Conservation (phyloP, 129 eudicot species). For the Artemisia annua region DNA sequence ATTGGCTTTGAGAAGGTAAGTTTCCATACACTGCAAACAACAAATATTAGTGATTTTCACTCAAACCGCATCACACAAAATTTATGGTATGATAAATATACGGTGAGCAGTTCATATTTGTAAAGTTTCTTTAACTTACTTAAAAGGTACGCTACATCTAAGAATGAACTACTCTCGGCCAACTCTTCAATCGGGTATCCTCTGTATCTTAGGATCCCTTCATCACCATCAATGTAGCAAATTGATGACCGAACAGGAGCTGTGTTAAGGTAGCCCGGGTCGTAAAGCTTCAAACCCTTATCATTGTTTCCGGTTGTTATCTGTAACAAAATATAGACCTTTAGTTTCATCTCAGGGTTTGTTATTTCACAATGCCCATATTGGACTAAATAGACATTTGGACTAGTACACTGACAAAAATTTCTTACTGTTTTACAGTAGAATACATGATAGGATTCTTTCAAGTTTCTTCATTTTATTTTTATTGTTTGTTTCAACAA, state of each 20-base stretch:
- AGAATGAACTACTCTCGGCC: slow-evolving; percentile 83
- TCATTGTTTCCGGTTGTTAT: slow-evolving; percentile 79
- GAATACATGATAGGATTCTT: no score
- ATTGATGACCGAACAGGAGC: slow-evolving; percentile 94
- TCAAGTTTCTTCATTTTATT: no score
- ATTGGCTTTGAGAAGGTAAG: slow-evolving; percentile 78
- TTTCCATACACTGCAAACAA: slow-evolving; percentile 79
- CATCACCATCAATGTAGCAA: slow-evolving; percentile 97
- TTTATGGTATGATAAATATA: not conserved
- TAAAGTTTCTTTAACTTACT: slow-evolving; percentile 40
- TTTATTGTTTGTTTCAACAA: no score
- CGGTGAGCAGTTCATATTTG: not conserved
- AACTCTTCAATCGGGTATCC: slow-evolving; percentile 97
- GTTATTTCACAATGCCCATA: no score
- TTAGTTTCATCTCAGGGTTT: not conserved
- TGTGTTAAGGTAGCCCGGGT: slow-evolving; percentile 93
- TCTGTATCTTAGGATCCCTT: slow-evolving; percentile 90
- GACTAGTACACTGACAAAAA: not conserved
- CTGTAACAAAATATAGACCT: slow-evolving; percentile 39
- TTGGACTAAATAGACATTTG: not conserved
- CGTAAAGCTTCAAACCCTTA: slow-evolving; percentile 95
- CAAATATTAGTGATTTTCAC: slow-evolving; percentile 11
- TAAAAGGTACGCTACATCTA: slow-evolving; percentile 92
- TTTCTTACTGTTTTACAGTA: no score
- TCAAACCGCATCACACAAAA: not conserved